phyloP scores from a whole-genome alignment of 108 stramenopile genomes.

The Cyclotella kingstonii region DNA sequence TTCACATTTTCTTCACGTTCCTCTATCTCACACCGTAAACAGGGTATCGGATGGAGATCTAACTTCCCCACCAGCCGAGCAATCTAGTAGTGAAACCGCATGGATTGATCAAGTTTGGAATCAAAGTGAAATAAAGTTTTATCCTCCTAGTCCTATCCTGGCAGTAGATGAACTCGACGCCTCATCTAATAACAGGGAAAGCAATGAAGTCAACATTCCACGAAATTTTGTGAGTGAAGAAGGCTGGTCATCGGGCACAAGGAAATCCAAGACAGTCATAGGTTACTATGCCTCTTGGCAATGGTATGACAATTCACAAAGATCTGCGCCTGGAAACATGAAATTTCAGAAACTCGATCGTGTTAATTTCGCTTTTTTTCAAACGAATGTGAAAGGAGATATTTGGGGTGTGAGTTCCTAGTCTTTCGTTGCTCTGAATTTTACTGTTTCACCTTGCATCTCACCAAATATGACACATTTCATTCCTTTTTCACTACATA shows the following conservation, averaged over 20 bases:
- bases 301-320: constrained; percentile 26
- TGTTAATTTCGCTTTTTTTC: constrained; percentile 27
- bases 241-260: constrained; percentile 23
- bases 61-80: constrained; percentile 3
- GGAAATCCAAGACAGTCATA: constrained; percentile 17
- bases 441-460: not conserved
- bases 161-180: constrained; percentile 3
- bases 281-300: constrained; percentile 41
- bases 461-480: not conserved
- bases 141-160: constrained; percentile 12
- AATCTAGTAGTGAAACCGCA: constrained; percentile 6
- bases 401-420: constrained; percentile 24
- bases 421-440: not conserved
- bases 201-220: constrained; percentile 11
- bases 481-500: not conserved
- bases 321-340: constrained; percentile 24
- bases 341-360: constrained; percentile 29
- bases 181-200: not conserved
- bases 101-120: constrained; percentile 20
- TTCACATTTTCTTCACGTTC: not conserved
- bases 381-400: constrained; percentile 24
- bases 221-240: constrained; percentile 24
- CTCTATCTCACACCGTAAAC: not conserved
- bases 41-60: constrained; percentile 28
- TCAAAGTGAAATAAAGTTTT: constrained; percentile 12